Percentiles rank a stretch among this genome's conserved stretches.
phyloP scores from a whole-genome alignment of 257 asterid species.

The Solanum tarijense region DNA sequence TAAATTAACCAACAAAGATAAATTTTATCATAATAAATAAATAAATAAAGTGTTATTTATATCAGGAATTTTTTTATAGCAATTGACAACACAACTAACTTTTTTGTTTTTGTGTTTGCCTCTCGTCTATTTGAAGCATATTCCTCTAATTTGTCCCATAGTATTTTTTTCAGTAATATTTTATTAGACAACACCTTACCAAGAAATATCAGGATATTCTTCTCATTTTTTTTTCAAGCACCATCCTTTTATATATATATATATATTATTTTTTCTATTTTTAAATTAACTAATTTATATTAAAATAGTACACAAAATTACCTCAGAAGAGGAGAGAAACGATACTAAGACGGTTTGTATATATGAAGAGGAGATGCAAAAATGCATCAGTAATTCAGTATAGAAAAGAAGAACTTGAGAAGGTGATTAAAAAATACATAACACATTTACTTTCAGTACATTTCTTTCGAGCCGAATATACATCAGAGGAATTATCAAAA shows the following conservation, averaged over 20 bases:
- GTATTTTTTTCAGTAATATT: neutral
- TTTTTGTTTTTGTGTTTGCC: neutral
- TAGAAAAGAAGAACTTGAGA: no score
- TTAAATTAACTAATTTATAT: neutral
- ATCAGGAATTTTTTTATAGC: neutral
- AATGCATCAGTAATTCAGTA: no score
- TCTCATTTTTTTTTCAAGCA: neutral
- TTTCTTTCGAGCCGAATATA: neutral
- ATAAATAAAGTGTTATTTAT: neutral
- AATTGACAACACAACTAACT: neutral
- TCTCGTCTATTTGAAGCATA: neutral
- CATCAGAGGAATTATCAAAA: neutral
- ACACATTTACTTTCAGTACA: no score
- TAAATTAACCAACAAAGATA: neutral
- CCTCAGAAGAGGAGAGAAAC: neutral
- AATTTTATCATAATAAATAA: neutral
- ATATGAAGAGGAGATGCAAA: no score
- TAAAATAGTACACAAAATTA: neutral
- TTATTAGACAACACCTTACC: neutral
- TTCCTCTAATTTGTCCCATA: neutral
- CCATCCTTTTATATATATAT: neutral
- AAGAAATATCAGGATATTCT: neutral
- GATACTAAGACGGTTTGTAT: neutral
- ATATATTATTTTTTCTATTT: neutral
- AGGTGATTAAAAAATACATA: no score